These are phyloP conservation scores for Agrocybe chaxingu DNA, from an alignment of 768 basidiomycete genomes.

Conservation along the genomic window DNA sequence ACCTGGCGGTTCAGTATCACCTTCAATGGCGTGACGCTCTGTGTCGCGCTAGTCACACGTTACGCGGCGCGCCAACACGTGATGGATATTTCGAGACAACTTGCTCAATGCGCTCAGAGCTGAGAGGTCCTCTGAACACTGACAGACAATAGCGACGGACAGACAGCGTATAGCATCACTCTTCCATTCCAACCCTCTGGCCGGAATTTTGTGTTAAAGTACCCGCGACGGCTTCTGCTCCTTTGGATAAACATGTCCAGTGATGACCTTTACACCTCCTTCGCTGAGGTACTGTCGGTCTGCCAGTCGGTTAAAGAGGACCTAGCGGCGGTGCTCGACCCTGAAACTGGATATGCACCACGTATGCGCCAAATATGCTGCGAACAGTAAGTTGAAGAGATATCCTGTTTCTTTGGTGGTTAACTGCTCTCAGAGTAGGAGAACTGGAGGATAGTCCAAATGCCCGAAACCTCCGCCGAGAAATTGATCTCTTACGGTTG, in stretches of 20 bases:
- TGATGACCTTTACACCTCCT: constrained; percentile 57
- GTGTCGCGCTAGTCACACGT: too few relatives aligned
- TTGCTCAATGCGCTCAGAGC: too few relatives aligned
- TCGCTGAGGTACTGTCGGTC: constrained; percentile 61
- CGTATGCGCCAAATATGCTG: constrained; percentile 48
- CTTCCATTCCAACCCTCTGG: too few relatives aligned
- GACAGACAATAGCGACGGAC: too few relatives aligned
- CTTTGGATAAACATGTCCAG: constrained; percentile 29
- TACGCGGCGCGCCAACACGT: too few relatives aligned
- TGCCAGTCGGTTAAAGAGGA: constrained; percentile 58
- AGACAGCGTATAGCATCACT: too few relatives aligned
- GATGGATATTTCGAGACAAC: too few relatives aligned
- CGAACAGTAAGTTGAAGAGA: constrained; percentile 47
- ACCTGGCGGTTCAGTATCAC: too few relatives aligned
- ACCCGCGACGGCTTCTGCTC: too few relatives aligned
- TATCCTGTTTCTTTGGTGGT: background rate
- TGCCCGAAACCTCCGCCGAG: constrained; percentile 38
- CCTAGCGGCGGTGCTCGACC: constrained; percentile 59
- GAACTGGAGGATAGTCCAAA: constrained; percentile 45
- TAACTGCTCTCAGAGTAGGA: constrained; percentile 36
- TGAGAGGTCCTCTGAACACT: too few relatives aligned
- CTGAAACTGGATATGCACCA: constrained; percentile 69
- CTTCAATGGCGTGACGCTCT: too few relatives aligned
- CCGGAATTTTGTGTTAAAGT: too few relatives aligned
- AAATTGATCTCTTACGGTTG: constrained; percentile 61